These are phyloP conservation scores for Phytophthora chlamydospora DNA, from an alignment of 352 stramenopile genomes.

Conservation along the genomic window DNA sequence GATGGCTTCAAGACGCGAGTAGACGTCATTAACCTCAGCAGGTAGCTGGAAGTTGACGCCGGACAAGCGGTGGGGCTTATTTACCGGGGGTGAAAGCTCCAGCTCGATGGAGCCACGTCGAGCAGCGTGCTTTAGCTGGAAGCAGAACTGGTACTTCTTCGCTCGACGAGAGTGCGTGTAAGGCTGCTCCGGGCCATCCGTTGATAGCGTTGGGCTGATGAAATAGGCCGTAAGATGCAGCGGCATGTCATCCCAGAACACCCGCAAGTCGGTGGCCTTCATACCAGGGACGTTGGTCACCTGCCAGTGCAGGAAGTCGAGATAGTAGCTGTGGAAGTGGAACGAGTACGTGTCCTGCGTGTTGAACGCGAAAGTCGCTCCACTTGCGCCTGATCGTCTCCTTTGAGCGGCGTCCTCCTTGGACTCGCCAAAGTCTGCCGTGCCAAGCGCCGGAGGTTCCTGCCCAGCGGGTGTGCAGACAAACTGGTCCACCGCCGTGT, in stretches of 20 bases:
- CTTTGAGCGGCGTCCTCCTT: slow-evolving; percentile 39
- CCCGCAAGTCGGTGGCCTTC: slow-evolving; percentile 45
- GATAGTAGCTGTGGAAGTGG: slow-evolving; percentile 76
- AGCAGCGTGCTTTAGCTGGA: slow-evolving; percentile 47
- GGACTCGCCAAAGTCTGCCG: slow-evolving; percentile 60
- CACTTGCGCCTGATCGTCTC: slow-evolving; percentile 35
- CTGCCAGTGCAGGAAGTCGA: slow-evolving; percentile 67
- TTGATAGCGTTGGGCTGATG: slow-evolving; percentile 32
- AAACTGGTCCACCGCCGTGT: slow-evolving; percentile 73
- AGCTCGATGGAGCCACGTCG: not conserved
- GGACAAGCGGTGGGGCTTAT: slow-evolving; percentile 2
- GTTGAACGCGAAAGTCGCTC: slow-evolving; percentile 56
- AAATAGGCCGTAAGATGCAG: slow-evolving; percentile 65
- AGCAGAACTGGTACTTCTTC: slow-evolving; percentile 69
- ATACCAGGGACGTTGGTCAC: slow-evolving; percentile 60
- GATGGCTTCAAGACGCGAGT: slow-evolving; percentile 31
- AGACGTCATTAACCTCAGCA: not conserved
- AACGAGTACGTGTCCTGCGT: slow-evolving; percentile 73
- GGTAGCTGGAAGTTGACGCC: slow-evolving; percentile 4
- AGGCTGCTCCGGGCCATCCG: slow-evolving; percentile 26
- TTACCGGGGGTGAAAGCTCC: not conserved
- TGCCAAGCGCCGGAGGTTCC: slow-evolving; percentile 44
- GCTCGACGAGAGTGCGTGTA: slow-evolving; percentile 25
- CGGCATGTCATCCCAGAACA: slow-evolving; percentile 71
- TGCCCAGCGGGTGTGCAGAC: slow-evolving; percentile 47